These are phyloP conservation scores for Trichosporon sp. DNA, from an alignment of 1,284 basidiomycete species.

Conservation along the genomic window DNA sequence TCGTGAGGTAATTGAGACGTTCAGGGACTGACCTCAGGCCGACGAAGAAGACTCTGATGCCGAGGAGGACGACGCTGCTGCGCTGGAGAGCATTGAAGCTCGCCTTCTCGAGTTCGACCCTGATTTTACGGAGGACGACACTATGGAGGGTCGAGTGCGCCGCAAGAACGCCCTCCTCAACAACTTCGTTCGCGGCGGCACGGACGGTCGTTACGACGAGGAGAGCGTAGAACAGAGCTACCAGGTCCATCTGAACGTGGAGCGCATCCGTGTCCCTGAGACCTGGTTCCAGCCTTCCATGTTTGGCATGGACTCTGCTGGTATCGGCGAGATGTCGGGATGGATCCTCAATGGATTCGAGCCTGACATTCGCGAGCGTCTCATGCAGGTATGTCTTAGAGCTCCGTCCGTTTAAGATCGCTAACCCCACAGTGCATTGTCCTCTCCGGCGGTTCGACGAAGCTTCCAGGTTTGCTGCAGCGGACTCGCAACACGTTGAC, in stretches of 20 bases:
- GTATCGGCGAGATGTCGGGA: slow-evolving; percentile 85
- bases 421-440: slow-evolving; percentile 72
- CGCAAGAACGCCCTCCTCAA: slow-evolving; percentile 80
- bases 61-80: slow-evolving; percentile 85
- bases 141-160: slow-evolving; percentile 74
- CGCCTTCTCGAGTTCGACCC: slow-evolving; percentile 83
- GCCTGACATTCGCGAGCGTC: slow-evolving; percentile 65
- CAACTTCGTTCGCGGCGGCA: slow-evolving; percentile 68
- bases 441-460: slow-evolving; percentile 79
- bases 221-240: slow-evolving; percentile 64
- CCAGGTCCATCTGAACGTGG: slow-evolving; percentile 89
- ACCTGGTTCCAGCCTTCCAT: slow-evolving; percentile 90
- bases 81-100: slow-evolving; percentile 74
- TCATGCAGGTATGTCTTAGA: slow-evolving; percentile 60
- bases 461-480: slow-evolving; percentile 69
- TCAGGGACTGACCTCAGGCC: slow-evolving; percentile 61
- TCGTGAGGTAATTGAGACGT: slow-evolving; percentile 61
- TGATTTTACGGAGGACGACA: slow-evolving; percentile 76
- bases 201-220: slow-evolving; percentile 65
- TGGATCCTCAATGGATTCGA: slow-evolving; percentile 81
- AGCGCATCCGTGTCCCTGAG: slow-evolving; percentile 90
- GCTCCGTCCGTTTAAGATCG: too few species aligned
- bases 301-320: slow-evolving; percentile 93
- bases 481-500: slow-evolving; percentile 72
- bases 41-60: slow-evolving; percentile 86